Evolutionary conservation across 495 filamentous ascomycete species (phyloP).

Genomic region (Penicillium coprophilum): DNA sequence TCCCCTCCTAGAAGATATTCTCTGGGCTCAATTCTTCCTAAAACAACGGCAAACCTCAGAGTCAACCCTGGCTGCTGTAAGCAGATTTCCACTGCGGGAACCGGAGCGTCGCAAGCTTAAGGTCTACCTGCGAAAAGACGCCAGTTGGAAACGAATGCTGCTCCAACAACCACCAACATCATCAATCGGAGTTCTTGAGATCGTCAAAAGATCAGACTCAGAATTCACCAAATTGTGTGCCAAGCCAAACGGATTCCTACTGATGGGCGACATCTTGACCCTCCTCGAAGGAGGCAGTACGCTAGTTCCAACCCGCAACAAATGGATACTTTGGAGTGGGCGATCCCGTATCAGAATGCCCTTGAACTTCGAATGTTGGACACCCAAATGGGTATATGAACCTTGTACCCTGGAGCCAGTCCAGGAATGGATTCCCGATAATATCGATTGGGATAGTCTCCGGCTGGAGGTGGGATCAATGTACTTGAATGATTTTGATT

Average conservation of each 20-base stretch:
- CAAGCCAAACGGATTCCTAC: not conserved
- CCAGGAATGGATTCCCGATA: constrained; percentile 6
- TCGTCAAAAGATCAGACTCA: constrained; percentile 12
- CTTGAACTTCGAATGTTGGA: constrained; percentile 9
- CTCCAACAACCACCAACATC: constrained; percentile 12
- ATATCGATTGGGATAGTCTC: constrained; percentile 15
- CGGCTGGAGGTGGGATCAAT: constrained; percentile 11
- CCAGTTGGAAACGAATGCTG: constrained; percentile 17
- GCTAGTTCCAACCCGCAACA: constrained; percentile 9
- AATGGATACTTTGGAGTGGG: constrained; percentile 12
- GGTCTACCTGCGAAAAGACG: constrained; percentile 5
- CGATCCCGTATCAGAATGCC: constrained; percentile 8
- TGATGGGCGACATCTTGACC: constrained; percentile 7
- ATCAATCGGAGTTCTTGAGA: constrained; percentile 11
- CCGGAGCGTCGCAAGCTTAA: not conserved
- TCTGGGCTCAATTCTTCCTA: constrained; percentile 14
- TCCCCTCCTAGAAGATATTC: constrained; percentile 11
- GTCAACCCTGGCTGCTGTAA: not conserved
- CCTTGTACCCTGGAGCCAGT: not conserved
- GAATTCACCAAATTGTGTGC: constrained; percentile 7
- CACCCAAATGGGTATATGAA: constrained; percentile 9
- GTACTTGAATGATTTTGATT: constrained; percentile 12
- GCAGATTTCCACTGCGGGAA: constrained; percentile 9
- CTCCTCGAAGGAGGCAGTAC: constrained; percentile 10
- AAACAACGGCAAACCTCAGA: constrained; percentile 10